These are phyloP conservation scores for Centella asiatica DNA, from an alignment of 129 eudicot species.

Conservation along the genomic window DNA sequence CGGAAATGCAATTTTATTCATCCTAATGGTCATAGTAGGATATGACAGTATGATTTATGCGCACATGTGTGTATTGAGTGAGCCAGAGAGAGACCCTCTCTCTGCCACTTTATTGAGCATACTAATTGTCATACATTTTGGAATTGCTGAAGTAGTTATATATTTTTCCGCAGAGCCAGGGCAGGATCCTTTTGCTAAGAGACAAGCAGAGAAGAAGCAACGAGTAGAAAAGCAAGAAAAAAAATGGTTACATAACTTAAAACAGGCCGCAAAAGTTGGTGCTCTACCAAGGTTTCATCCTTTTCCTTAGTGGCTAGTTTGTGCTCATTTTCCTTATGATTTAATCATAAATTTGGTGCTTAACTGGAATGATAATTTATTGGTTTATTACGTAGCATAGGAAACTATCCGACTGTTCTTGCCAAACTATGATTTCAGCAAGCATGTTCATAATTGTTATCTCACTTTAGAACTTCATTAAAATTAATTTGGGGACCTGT, in stretches of 20 bases:
- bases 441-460: not conserved
- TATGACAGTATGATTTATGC: no score
- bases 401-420: not conserved
- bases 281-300: constrained; percentile 76
- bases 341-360: not conserved
- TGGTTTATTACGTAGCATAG: not conserved
- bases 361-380: not conserved
- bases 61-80: no score
- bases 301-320: no score
- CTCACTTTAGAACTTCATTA: not conserved
- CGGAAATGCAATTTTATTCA: not conserved
- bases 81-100: constrained; percentile 90
- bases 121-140: no score
- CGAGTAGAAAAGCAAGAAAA: constrained; percentile 85
- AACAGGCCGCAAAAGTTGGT: constrained; percentile 81
- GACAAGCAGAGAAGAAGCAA: constrained; percentile 68
- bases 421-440: not conserved
- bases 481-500: not conserved
- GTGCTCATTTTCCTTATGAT: no score
- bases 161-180: constrained; percentile 70
- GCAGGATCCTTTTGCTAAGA: constrained; percentile 88
- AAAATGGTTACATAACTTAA: constrained; percentile 59
- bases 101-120: no score
- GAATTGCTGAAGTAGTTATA: no score
- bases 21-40: not conserved